Evolutionary conservation across 2,329 filamentous ascomycete genomes (phyloP).

Genomic region (Colletotrichum gloeosporioides): DNA sequence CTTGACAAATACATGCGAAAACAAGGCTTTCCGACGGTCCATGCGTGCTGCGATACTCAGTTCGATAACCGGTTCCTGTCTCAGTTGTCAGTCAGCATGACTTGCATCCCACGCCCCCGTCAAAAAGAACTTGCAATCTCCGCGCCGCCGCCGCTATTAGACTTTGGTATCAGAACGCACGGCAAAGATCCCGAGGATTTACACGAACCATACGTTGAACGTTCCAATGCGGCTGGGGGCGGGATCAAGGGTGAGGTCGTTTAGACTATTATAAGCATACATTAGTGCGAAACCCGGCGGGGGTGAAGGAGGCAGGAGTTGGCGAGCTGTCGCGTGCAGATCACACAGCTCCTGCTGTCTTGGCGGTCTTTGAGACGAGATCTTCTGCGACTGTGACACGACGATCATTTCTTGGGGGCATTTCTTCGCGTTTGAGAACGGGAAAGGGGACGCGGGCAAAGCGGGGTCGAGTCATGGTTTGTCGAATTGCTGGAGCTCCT

Average conservation of each 20-base stretch:
- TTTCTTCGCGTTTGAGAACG: not conserved
- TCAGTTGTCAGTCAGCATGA: not conserved
- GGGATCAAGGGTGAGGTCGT: not conserved
- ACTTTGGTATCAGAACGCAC: not conserved
- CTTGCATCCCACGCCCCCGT: not conserved
- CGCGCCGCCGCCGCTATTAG: not conserved
- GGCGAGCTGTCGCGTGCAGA: slow-evolving; percentile 9
- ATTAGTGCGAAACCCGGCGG: not conserved
- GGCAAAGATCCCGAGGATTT: not conserved
- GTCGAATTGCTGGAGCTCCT: too few relatives aligned
- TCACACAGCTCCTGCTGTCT: not conserved
- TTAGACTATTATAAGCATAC: not conserved
- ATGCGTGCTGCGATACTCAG: not conserved
- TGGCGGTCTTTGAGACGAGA: slow-evolving; percentile 5
- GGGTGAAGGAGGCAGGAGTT: not conserved
- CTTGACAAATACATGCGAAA: not conserved
- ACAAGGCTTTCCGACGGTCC: not conserved
- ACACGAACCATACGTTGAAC: not conserved
- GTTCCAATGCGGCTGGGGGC: not conserved
- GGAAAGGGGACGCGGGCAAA: not conserved
- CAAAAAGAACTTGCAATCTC: not conserved
- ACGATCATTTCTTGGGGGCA: not conserved
- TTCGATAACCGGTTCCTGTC: not conserved
- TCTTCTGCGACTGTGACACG: slow-evolving; percentile 7
- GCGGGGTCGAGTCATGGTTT: not conserved